Percentiles rank a stretch among this genome's conserved stretches.
Conservation (phyloP, 306 rosid species). For the Erythrophleum fordii region DNA sequence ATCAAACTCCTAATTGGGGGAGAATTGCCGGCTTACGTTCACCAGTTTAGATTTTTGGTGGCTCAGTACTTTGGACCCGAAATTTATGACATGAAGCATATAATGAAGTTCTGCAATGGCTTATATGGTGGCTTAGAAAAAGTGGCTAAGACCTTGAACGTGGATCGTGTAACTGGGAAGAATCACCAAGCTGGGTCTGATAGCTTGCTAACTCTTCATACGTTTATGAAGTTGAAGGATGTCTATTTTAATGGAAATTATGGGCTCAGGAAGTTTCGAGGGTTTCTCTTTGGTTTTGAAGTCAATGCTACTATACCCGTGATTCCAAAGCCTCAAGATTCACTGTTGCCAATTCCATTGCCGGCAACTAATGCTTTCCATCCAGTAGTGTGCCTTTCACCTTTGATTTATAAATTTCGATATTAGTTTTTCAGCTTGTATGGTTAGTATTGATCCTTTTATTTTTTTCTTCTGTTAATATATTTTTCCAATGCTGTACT, state of each 20-base stretch:
- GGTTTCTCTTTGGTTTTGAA: slow-evolving; percentile 1
- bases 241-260: not conserved
- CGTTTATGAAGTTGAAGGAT: slow-evolving; percentile 21
- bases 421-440: not conserved
- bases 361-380: not conserved
- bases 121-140: slow-evolving; percentile 24
- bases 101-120: slow-evolving; percentile 26
- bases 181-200: slow-evolving; percentile 33
- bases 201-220: slow-evolving; percentile 19
- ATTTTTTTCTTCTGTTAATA: not conserved
- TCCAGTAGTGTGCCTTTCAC: not conserved
- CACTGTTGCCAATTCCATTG: not conserved
- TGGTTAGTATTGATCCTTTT: not conserved
- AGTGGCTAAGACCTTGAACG: not conserved
- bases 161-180: slow-evolving; percentile 12
- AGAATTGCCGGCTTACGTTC: not conserved
- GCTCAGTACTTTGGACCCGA: not conserved
- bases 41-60: not conserved
- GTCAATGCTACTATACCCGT: not conserved
- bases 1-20: not conserved
- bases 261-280: not conserved
- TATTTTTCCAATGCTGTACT: not conserved
- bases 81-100: slow-evolving; percentile 24
- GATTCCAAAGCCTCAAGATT: not conserved
- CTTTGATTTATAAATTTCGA: not conserved